Percentiles rank a stretch among this genome's conserved stretches.
Conservation (phyloP, 192 early-diverging fungal species). For the Coemansia sp. region DNA sequence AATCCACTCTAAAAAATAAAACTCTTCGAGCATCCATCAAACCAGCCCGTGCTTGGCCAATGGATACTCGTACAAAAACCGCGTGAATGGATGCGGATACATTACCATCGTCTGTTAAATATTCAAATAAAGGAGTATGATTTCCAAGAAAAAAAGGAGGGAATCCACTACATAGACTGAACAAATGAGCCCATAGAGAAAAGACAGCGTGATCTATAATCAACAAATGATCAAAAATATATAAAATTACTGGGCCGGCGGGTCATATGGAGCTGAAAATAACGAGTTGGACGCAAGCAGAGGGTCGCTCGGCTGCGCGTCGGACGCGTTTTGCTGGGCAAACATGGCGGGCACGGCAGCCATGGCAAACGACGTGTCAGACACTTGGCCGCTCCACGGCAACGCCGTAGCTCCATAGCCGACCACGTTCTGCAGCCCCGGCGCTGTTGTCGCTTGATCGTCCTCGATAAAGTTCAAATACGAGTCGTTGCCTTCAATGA, state of each 20-base stretch:
- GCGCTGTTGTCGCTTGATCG: slow-evolving; percentile 18
- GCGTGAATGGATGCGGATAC: too few relatives aligned
- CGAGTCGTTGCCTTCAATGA: slow-evolving; percentile 43
- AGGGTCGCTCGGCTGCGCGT: neutral
- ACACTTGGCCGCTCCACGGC: neutral
- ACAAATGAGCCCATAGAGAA: neutral
- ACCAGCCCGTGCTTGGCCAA: too few relatives aligned
- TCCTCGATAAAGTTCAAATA: slow-evolving; percentile 50
- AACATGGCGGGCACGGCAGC: slow-evolving; percentile 1
- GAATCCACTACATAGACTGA: neutral
- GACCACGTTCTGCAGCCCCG: too few relatives aligned
- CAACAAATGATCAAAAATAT: neutral
- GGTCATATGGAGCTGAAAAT: neutral
- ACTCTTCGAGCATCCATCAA: too few relatives aligned
- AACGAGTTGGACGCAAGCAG: neutral
- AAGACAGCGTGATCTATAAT: neutral
- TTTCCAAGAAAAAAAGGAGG: slow-evolving; percentile 3
- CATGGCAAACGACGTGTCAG: neutral
- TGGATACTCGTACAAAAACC: too few relatives aligned
- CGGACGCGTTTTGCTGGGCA: neutral
- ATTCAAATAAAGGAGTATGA: too few relatives aligned
- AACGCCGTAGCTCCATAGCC: neutral
- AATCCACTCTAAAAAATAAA: too few relatives aligned
- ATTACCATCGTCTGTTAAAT: too few relatives aligned
- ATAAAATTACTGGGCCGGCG: slow-evolving; percentile 3